Conservation (phyloP, 371 early-diverging fungal genomes). For the Dichotomocladium elegans region DNA sequence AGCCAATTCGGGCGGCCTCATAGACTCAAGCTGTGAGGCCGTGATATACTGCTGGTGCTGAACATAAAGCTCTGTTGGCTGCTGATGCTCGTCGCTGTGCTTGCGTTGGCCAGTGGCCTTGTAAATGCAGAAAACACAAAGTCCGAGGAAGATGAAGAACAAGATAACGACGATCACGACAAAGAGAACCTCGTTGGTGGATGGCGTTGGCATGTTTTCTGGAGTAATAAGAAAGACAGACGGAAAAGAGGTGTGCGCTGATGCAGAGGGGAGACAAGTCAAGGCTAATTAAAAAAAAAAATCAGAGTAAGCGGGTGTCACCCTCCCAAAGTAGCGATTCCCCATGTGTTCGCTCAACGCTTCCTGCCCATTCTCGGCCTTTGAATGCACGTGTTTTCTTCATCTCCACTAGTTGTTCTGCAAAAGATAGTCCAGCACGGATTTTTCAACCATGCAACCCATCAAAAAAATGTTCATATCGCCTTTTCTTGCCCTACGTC, state of each 20-base stretch:
- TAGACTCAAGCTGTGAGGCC: constrained; percentile 19
- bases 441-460: background rate
- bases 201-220: constrained; percentile 12
- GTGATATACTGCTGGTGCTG: constrained; percentile 15
- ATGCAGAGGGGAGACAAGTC: constrained; percentile 1
- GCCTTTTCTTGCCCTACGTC: too few species aligned
- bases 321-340: background rate
- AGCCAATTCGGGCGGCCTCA: constrained; percentile 15
- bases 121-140: constrained; percentile 12
- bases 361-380: background rate
- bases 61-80: constrained; percentile 16
- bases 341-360: background rate
- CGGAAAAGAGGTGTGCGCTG: background rate
- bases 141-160: constrained; percentile 16
- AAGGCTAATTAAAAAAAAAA: constrained; percentile 1
- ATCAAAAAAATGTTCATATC: too few species aligned
- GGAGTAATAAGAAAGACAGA: constrained; percentile 6
- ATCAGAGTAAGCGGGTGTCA: constrained; percentile 1
- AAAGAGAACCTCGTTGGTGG: constrained; percentile 20
- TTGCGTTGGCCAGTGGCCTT: constrained; percentile 14
- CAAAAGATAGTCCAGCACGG: background rate
- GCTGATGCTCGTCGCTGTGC: constrained; percentile 1
- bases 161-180: constrained; percentile 16
- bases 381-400: background rate
- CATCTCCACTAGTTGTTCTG: background rate